Base-by-base conservation (phyloP, 345 rosid genomes). In the Ricinus communis region DNA sequence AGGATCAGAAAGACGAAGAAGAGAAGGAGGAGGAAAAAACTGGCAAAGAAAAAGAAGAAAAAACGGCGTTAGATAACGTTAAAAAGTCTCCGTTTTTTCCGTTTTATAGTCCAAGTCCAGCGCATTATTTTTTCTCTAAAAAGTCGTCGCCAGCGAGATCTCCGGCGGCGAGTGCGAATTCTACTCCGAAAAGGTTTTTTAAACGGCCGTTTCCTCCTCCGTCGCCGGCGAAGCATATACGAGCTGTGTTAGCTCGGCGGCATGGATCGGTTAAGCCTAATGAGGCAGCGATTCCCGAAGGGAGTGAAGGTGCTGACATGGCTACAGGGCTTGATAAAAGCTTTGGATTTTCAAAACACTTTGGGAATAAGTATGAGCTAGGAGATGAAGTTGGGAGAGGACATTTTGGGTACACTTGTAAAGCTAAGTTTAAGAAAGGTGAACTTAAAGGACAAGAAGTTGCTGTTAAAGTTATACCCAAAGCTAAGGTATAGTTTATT, bases 161-260 rank as follows among this genome's bases (percentile, higher is more conserved):
- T 79, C 93, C 98, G 77, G 87, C 91, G n/a, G 46, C 72, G 14
- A 88, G 90, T 68, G 85, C 70, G 9, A 87, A 85, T 72, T 86
- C 97, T 5, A 95, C 98, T 13, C 99, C 99, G 14, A 90, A 74
- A 49, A 71, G 98, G 75, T 84, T 95, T 71, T 95, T 95, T 71
- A 88, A 76, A 70, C 71, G 90, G 55, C 93, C 96, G 13, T 90
- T 94, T 70, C 94, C 93, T 16, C 99, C 99, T 25, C 98, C 93
- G 1, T 96, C 99, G 0, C 98, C 99, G n/a, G 97, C 98, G n/a
- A 96, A 90, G 84, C 99, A 96, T 79, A 90, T 96, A n/a, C 79
- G 87, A 14, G 91, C 95, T 0, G 91, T 85, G 66, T 82, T 93
- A 31, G 86, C 91, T 57, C 80, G 91, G 78, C 86, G 90, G 79